A percentile compares a stretch with the other conserved stretches of the same genome.
Evolutionary conservation across 495 filamentous ascomycete species (phyloP).

Genomic region (Penicillium steckii): DNA sequence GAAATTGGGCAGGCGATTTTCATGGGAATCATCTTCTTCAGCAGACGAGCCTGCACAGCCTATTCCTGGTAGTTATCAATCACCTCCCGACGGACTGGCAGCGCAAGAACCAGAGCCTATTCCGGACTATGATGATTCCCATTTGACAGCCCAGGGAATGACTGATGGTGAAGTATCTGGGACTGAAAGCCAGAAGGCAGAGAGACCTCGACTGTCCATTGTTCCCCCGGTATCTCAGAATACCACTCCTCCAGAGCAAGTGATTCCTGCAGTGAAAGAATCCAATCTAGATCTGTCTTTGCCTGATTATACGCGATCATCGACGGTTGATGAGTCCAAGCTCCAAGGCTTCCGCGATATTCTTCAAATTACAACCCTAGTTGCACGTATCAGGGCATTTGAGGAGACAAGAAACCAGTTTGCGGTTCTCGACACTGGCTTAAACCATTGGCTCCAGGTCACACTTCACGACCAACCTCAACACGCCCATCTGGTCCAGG

Average conservation of each 20-base stretch:
- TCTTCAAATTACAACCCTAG: conserved; percentile 54
- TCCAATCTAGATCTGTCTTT: neutral
- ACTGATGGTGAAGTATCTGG: conserved; percentile 15
- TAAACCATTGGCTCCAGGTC: conserved; percentile 67
- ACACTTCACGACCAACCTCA: conserved; percentile 52
- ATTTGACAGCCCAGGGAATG: conserved; percentile 9
- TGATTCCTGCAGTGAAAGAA: conserved; percentile 8
- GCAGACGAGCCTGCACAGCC: conserved; percentile 18
- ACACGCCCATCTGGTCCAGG: conserved; percentile 42
- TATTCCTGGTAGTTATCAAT: conserved; percentile 8
- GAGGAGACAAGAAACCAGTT: conserved; percentile 69
- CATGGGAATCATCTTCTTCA: conserved; percentile 39
- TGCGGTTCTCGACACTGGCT: conserved; percentile 66
- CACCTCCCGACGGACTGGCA: conserved; percentile 8
- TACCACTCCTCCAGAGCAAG: conserved; percentile 18
- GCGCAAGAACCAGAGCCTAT: conserved; percentile 15
- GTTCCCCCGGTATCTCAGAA: conserved; percentile 21
- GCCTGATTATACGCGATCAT: neutral
- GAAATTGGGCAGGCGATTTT: conserved; percentile 37
- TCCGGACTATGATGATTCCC: conserved; percentile 1
- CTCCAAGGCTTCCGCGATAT: conserved; percentile 69
- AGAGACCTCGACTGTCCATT: conserved; percentile 27
- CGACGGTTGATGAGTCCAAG: conserved; percentile 34
- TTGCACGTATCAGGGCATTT: conserved; percentile 68
- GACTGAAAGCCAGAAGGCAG: conserved; percentile 4